Percentiles rank a stretch among this genome's conserved stretches.
Evolutionary conservation across 306 rosid species (phyloP).

Genomic region (Vigna trinervia): DNA sequence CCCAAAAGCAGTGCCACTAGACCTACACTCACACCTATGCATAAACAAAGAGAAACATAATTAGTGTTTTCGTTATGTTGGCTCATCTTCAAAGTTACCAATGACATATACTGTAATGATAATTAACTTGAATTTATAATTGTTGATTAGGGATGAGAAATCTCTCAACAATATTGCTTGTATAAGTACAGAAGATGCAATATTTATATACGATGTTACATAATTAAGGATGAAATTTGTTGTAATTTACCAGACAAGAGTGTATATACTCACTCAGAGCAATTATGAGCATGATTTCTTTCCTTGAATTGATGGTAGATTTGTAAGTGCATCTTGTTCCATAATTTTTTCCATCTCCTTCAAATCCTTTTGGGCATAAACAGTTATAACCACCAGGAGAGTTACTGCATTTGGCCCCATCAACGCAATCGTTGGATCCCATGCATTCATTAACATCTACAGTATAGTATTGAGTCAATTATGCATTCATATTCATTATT

Average conservation of each 20-base stretch:
- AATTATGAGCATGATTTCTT: constrained; percentile 5
- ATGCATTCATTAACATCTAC: constrained; percentile 51
- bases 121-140: background rate
- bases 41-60: background rate
- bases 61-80: background rate
- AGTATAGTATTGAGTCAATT: background rate
- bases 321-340: constrained; percentile 40
- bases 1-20: constrained; percentile 9
- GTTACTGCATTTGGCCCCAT: constrained; percentile 30
- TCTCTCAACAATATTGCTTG: background rate
- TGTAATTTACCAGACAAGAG: background rate
- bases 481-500: background rate
- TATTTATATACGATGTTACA: background rate
- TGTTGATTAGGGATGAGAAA: background rate
- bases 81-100: background rate
- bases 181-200: background rate
- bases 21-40: constrained; percentile 38
- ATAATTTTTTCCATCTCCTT: constrained; percentile 36
- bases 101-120: background rate
- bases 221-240: background rate
- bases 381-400: constrained; percentile 32
- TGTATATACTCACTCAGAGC: constrained; percentile 40
- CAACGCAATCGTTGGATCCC: constrained; percentile 14
- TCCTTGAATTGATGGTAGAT: background rate
- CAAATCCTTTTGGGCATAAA: constrained; percentile 28